A percentile compares a stretch with the other conserved stretches of the same genome.
phyloP scores from a whole-genome alignment of 176 grass and related monocot species.

The Avena sativa region DNA sequence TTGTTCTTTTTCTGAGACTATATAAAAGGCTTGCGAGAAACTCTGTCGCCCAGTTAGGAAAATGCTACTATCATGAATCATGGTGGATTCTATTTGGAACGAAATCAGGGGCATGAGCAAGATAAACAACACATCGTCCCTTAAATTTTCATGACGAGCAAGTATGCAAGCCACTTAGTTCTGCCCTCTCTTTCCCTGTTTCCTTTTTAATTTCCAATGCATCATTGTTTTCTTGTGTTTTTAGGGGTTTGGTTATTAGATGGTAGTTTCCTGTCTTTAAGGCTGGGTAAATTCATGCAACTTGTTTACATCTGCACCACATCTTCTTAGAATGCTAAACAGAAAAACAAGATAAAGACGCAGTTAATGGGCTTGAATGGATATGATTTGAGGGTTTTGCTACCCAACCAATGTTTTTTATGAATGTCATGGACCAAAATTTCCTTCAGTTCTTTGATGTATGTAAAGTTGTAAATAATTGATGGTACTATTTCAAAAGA shows the following conservation, averaged over 20 bases:
- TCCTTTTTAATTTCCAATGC: not conserved
- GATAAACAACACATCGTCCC: not conserved
- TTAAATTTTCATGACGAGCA: not conserved
- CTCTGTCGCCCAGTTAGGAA: not conserved
- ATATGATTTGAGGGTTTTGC: not conserved
- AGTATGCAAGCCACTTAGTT: not conserved
- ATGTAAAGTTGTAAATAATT: not conserved
- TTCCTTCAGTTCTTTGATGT: not conserved
- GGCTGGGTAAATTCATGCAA: not conserved
- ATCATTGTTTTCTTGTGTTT: not conserved
- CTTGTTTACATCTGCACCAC: not conserved
- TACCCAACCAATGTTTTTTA: not conserved
- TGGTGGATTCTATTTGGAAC: not conserved
- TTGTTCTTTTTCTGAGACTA: not conserved
- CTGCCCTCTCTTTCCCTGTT: not conserved
- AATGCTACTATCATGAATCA: not conserved
- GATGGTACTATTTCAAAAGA: not conserved
- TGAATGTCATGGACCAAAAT: not conserved
- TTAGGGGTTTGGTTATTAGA: not conserved
- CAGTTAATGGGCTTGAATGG: not conserved
- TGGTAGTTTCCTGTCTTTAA: not conserved
- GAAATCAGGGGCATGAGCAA: not conserved
- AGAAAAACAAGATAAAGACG: not conserved
- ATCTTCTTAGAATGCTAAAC: conserved; percentile 23
- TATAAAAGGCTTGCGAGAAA: not conserved